Evolutionary conservation across 1,284 basidiomycete species (phyloP).

Genomic region (Coniferiporia sulphurascens): DNA sequence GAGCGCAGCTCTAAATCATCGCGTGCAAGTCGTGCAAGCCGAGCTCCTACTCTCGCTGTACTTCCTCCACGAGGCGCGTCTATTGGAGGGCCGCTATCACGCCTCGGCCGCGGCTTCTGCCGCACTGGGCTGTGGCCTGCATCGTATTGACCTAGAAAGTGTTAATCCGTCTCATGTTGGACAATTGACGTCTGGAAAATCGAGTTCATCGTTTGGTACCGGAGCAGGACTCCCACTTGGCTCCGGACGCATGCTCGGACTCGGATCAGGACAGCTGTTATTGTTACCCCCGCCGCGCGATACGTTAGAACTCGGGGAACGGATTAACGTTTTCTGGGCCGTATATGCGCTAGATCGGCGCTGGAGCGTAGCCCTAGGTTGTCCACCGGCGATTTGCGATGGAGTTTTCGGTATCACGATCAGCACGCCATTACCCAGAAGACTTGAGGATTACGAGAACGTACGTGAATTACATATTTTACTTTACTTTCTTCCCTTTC

Average conservation of each 20-base stretch:
- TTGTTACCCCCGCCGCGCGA: background rate
- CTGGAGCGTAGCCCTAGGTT: slow-evolving; percentile 15
- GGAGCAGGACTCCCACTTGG: too few species aligned
- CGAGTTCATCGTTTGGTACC: too few species aligned
- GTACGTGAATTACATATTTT: background rate
- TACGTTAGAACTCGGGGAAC: slow-evolving; percentile 7
- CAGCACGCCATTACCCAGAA: slow-evolving; percentile 11
- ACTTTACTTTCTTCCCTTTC: too few species aligned
- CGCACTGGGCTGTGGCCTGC: slow-evolving; percentile 12
- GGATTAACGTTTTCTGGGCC: slow-evolving; percentile 15
- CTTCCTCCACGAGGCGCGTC: slow-evolving; percentile 11
- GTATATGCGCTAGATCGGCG: slow-evolving; percentile 11
- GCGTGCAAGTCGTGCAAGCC: slow-evolving; percentile 14
- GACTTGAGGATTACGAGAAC: slow-evolving; percentile 4
- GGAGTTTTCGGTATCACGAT: slow-evolving; percentile 4
- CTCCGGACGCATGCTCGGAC: too few species aligned
- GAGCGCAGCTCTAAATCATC: background rate
- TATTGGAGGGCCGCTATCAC: slow-evolving; percentile 17
- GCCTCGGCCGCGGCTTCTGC: slow-evolving; percentile 4
- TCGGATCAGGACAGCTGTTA: background rate
- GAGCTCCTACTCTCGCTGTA: slow-evolving; percentile 17
- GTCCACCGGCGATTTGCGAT: slow-evolving; percentile 8
- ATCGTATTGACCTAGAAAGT: background rate
- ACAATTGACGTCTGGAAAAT: too few species aligned
- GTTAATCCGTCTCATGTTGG: too few species aligned